These are phyloP conservation scores for Tricholoma sp. DNA, from an alignment of 768 basidiomycete species.

Conservation along the genomic window DNA sequence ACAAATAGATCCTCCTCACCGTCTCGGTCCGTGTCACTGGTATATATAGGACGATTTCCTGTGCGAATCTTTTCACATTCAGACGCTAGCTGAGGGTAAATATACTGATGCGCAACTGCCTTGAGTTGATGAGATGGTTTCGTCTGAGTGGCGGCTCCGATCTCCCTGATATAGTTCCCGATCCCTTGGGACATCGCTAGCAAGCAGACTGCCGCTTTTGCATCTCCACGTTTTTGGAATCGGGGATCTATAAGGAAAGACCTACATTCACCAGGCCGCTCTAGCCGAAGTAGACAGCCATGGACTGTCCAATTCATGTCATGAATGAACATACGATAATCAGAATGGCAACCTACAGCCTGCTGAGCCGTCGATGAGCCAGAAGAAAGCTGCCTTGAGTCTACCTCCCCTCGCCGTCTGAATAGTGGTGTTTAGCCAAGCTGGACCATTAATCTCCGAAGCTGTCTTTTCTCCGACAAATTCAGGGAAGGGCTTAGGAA, in stretches of 20 bases:
- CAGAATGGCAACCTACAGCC: conserved; percentile 33
- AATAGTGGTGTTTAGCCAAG: conserved; percentile 46
- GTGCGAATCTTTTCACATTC: conserved; percentile 41
- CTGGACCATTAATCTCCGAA: conserved; percentile 48
- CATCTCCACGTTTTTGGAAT: conserved; percentile 57
- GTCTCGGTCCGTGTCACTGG: conserved; percentile 41
- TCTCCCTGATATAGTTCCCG: conserved; percentile 47
- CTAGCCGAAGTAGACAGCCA: conserved; percentile 58
- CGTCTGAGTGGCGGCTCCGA: conserved; percentile 37
- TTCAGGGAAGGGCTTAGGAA: conserved; percentile 63
- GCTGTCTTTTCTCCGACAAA: conserved; percentile 40
- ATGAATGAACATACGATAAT: conserved; percentile 1
- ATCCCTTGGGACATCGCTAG: conserved; percentile 61
- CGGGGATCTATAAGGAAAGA: conserved; percentile 62
- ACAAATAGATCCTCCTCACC: conserved; percentile 31
- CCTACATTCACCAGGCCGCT: conserved; percentile 43
- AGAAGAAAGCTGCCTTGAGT: conserved; percentile 36
- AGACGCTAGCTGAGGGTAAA: conserved; percentile 39
- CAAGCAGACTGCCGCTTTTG: conserved; percentile 64
- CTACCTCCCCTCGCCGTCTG: conserved; percentile 50
- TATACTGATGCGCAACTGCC: conserved; percentile 36
- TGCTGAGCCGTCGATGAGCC: conserved; percentile 33
- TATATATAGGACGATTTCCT: conserved; percentile 33
- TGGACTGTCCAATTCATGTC: conserved; percentile 35
- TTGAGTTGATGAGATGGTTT: conserved; percentile 42